Evolutionary conservation across 2,329 filamentous ascomycete species (phyloP), one percentile per base, ranked within the genome.

Genomic region (Fusarium succisae): DNA sequence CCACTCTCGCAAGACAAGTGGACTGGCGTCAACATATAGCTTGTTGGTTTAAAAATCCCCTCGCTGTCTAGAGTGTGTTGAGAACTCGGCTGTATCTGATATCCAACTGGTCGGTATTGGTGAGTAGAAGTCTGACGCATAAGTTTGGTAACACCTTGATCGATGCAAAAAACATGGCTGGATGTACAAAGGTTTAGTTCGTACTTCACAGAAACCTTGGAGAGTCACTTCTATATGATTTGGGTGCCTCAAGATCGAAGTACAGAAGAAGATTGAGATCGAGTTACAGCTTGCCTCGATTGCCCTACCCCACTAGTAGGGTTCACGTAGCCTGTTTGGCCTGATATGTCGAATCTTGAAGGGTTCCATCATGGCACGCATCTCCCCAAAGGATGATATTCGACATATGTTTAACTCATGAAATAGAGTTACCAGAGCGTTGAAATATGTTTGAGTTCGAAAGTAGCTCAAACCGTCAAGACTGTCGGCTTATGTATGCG

Each of bases 281-380:
- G 22, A 54, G 43, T 26, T 24, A 43, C 47, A 39, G 43, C 28
- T 69, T 69, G 58, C 20, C 41, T 39, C 24, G 35, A 30, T 43
- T 69, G 30, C 50, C 66, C 44, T 58, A 28, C 54, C 53, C 45
- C 47, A 48, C 51, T 28, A 39, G 53, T 70, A 70, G 67, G 67
- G 67, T 18, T 54, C 43, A 48, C 41, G 47, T n/a, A 41, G 35
- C 6, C 43, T 26, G 8, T 35, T 39, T 32, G 20, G 10, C 35
- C 24, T 28, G 22, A 30, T 37, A 14, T 45, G 22, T 26, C 26
- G 15, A 54, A 44, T 20, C 10, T n/a, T 39, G 30, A 1, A 32
- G 3, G 37, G 22, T 38, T 58, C 28, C 10, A 22, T n/a, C 5
- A 22, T 28, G 37, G 17, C 18, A 28, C 20, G 9, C 11, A 32